Evolutionary conservation across 139 green algal genomes (phyloP), one percentile per base, ranked within the genome.

Genomic region (Chlamydomonas asymmetrica): DNA sequence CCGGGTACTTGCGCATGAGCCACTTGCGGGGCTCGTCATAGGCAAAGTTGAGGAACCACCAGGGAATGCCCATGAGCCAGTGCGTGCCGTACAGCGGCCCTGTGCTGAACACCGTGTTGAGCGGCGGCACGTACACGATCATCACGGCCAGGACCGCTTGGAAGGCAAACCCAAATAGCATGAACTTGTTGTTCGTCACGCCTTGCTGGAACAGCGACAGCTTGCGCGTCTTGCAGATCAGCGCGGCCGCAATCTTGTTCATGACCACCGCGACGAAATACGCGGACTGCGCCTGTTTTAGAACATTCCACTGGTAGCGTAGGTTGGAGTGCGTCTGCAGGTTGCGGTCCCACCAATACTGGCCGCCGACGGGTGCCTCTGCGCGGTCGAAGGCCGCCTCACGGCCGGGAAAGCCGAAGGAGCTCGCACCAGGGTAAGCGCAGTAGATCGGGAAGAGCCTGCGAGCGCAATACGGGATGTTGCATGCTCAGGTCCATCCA

Each of bases 141-240:
- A 88, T 50, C 7, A 81, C 63, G 6, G 81, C 88, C 27, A 95
- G 61, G 43, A 74, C 35, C 35, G 85, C 85, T 80, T 93, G 84
- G 43, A 92, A 90, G 2, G 84, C 38, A 29, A 95, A 77, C 8
- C 82, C 84, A 59, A 89, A 86, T 69, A 93, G 90, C 73, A 94
- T 87, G 66, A 92, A 80, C 20, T 39, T 38, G 71, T 80, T 80
- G 38, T 72, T 66, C 9, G 49, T 25, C 10, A 82, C 37, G 57
- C 80, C 84, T 62, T 88, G 79, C 59, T 76, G 66, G 66, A 89
- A 60, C n/a, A 95, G 52, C 27, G 87, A 90, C 63, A 95, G 80
- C 63, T 89, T 91, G 65, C 91, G 85, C 13, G 89, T 95, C 87
- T 95, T 95, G 84, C 70, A 83, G 40, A 95, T 85, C 3, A 95